Evolutionary conservation across 441 rosid genomes (phyloP), one percentile per base, ranked within the genome.

Genomic region (Populus hybrid): DNA sequence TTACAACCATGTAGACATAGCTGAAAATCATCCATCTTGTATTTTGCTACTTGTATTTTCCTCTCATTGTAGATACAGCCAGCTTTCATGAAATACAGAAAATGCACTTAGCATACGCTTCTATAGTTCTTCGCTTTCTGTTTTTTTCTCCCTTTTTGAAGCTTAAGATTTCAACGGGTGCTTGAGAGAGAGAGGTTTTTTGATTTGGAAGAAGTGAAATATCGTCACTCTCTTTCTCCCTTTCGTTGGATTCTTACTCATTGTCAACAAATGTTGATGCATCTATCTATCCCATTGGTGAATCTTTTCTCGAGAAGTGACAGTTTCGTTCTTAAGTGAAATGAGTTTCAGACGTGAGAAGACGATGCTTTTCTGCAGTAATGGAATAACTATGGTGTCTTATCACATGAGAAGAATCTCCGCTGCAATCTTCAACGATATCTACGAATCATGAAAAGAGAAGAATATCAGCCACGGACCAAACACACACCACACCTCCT

Each of bases 391-490:
- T 36, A 8, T 36, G 2, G 57, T 20, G 73, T 20, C 70, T 18
- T 70, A 16, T 70, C 75, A 38, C 46, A 50, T 14, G 38, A 57
- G 18, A 73, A 12, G 70, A 64, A 71, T 30, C n/a, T 65, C n/a
- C 21, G 42, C 5, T 23, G 24, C 30, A 38, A 74, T 69, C 79
- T 74, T 66, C 38, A 24, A 36, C 24, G 69, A 59, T 77, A 59
- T 36, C 61, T 61, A 6, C 21, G 70, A 38, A 70, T 77, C 24
- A 77, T 26, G 12, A 59, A 70, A 59, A 69, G 74, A 76, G 69
- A 36, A 69, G 26, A 76, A 75, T 53, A 67, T 46, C 30, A 67
- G 50, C 30, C 24, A n/a, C 10, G 10, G 24, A 68, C 69, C 14
- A 16, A 16, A 16, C 42, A 36, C 9, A 2, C 42, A 36, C 9